These are phyloP conservation scores for Geosmithia flava DNA, from an alignment of 2,329 filamentous ascomycete species.

Conservation along the genomic window DNA sequence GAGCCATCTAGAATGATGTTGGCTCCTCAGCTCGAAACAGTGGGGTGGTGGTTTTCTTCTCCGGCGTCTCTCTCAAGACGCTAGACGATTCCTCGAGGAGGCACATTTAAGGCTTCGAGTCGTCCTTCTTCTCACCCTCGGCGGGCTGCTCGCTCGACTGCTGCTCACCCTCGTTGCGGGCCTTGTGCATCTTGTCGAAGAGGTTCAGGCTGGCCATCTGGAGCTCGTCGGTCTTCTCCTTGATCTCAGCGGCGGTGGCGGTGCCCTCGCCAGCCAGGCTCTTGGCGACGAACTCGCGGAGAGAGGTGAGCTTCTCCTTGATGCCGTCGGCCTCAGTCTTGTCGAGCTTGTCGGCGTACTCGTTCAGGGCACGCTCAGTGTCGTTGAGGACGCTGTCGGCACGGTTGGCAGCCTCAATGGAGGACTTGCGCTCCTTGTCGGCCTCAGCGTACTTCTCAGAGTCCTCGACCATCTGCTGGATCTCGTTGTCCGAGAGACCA, in stretches of 20 bases:
- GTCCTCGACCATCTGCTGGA: constrained; percentile 94
- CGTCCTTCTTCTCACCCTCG: constrained; percentile 56
- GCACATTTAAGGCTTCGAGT: constrained; percentile 50
- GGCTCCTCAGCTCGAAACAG: neutral
- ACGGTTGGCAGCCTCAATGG: constrained; percentile 95
- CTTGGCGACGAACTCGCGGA: constrained; percentile 87
- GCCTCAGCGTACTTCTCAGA: constrained; percentile 91
- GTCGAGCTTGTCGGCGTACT: constrained; percentile 91
- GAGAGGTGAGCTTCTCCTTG: constrained; percentile 78
- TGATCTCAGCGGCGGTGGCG: constrained; percentile 82
- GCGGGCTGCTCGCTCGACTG: constrained; percentile 15
- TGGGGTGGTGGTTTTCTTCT: neutral
- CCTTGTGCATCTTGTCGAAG: constrained; percentile 99
- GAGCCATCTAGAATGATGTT: neutral
- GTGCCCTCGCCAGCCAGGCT: constrained; percentile 85
- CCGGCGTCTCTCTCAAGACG: too few species aligned
- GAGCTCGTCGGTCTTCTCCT: constrained; percentile 97
- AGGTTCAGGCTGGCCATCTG: constrained; percentile 91
- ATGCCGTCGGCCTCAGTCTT: constrained; percentile 90
- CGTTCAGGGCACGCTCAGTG: constrained; percentile 95
- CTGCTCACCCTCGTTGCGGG: constrained; percentile 53
- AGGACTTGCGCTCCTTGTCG: constrained; percentile 92
- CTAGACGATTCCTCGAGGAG: neutral
- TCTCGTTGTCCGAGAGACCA: constrained; percentile 88
- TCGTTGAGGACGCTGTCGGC: constrained; percentile 94